Evolutionary conservation across 129 eudicot species (phyloP).

Genomic region (Helichrysum umbraculigerum): DNA sequence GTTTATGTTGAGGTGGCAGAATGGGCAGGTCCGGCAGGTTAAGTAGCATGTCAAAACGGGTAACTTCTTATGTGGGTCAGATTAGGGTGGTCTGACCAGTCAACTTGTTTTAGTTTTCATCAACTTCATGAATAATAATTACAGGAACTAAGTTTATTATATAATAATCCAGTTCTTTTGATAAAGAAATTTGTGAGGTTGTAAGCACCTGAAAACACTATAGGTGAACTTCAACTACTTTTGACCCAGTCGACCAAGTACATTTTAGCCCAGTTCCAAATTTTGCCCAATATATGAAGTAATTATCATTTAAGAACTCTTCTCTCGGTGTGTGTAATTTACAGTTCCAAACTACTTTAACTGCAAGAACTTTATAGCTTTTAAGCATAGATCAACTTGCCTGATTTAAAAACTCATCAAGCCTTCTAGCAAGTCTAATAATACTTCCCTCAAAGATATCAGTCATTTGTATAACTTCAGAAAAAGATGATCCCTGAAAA

Average conservation of each 20-base stretch:
- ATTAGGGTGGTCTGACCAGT: neutral
- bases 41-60: neutral
- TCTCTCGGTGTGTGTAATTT: too few relatives aligned
- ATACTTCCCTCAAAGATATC: conserved; percentile 98
- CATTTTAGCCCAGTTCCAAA: too few relatives aligned
- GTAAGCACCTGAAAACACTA: too few relatives aligned
- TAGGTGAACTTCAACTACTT: too few relatives aligned
- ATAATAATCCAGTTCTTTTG: too few relatives aligned
- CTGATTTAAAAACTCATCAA: conserved; percentile 97
- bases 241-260: too few relatives aligned
- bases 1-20: too few relatives aligned
- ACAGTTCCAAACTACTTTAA: too few relatives aligned
- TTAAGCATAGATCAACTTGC: conserved; percentile 32
- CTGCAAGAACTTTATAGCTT: neutral
- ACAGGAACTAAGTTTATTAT: too few relatives aligned
- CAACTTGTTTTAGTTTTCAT: neutral
- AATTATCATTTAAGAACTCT: too few relatives aligned
- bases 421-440: conserved; percentile 90
- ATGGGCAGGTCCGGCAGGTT: neutral
- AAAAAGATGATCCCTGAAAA: conserved; percentile 77
- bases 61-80: neutral
- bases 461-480: conserved; percentile 96
- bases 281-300: too few relatives aligned
- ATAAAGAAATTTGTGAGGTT: too few relatives aligned
- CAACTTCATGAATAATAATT: neutral